Base-by-base conservation (phyloP, 1,139 yeast species). In the Pneumocystis sp. region DNA sequence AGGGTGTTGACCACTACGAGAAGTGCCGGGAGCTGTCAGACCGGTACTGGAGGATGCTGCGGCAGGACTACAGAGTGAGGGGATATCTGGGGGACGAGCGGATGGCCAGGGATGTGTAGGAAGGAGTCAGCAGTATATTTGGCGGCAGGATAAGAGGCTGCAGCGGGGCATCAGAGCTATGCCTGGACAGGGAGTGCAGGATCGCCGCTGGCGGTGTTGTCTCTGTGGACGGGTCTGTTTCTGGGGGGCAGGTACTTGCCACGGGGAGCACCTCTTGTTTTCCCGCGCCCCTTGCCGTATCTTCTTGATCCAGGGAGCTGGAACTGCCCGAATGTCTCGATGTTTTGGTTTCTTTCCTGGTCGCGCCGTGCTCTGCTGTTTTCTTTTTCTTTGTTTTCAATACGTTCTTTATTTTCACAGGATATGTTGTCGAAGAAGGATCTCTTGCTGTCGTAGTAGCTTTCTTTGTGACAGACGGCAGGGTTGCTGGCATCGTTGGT, bases 401-500 rank as follows among this genome's bases (percentile, higher is more conserved):
- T 56, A 19, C 67, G 65, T 62, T 70, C 69, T 39, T 67, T 68
- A 31, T 66, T 63, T 10, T 65, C 69, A 57, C 70, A 65, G n/a
- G 85, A 82, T 65, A 83, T 77, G 61, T 78, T 78, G 72, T 83
- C 86, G 69, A 83, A 83, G 71, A 83, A 83, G n/a, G 85, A 82
- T 2, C 83, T 78, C 64, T 74, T 74, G 69, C 79, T 81, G 71
- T 80, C 77, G 71, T 82, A 82, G 59, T 82, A 80, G 69, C 83
- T 85, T 50, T 89, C 90, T 74, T 86, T 87, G 70, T 83, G 83
- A 56, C 82, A 75, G 71, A 82, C 88, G 73, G 89, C 89, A 75
- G 90, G 85, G 72, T 80, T 84, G 66, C 81, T 86, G 65, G 80
- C 71, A 65, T 72, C 77, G 63, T 80, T 80, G 37, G 74, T 74